Evolutionary conservation across 2,329 filamentous ascomycete species (phyloP), one percentile per base, ranked within the genome.

Genomic region (Bipolaris bicolor): DNA sequence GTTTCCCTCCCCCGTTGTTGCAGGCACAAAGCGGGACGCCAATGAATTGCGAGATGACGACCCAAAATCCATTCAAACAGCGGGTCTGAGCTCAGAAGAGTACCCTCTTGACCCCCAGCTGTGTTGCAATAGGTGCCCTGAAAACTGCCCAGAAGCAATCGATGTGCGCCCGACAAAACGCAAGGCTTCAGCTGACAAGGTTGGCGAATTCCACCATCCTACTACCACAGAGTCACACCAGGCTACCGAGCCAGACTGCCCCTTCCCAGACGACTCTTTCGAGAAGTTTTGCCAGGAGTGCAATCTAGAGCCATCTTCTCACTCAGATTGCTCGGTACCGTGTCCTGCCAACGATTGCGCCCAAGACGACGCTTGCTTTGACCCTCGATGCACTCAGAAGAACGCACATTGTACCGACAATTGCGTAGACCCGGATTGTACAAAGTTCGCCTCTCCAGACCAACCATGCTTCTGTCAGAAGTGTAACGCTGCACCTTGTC

Each of bases 211-310:
- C 59, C 70, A 73, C 64, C 66, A 57, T 49, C 45, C 61, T 49
- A 46, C 61, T 49, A 46, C 62, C 31, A 58, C 60, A 40, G 61
- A 67, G 36, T 52, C 58, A 33, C 55, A 58, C 26, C 45, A 47
- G 9, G 49, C 15, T 43, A 60, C 64, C 40, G 63, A 67, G 40
- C 41, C 63, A 50, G 69, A 69, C 61, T 70, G 69, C n/a, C 65
- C 71, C 54, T 75, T 72, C 29, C 69, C 66, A 24, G 72, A 76
- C 46, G 69, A 67, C 36, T 73, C 69, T 49, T 73, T 76, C 41
- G 70, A 72, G 40, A 60, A 71, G 41, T 73, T 74, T 55, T 77
- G 75, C 54, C 71, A 76, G 61, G 73, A 67, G 43, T 75, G 73
- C 60, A 68, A 67, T 53, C 56, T 70, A 33, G 71, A 74, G 45